phyloP scores from a whole-genome alignment of 2,329 filamentous ascomycete genomes.

The Boeremia lycopersici region DNA sequence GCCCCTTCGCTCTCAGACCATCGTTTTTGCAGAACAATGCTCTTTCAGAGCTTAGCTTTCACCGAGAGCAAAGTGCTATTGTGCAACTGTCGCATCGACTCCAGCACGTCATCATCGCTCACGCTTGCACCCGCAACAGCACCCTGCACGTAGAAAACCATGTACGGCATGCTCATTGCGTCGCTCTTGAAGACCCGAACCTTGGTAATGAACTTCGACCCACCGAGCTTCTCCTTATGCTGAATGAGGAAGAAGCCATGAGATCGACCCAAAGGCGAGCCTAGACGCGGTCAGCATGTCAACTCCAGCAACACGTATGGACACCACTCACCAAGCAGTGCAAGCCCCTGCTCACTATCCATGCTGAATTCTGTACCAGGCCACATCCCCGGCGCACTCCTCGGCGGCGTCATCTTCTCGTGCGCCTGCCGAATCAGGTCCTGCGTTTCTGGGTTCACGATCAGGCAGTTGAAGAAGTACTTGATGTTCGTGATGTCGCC shows the following conservation, averaged over 20 bases:
- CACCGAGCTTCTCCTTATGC: neutral
- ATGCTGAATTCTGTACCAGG: slow-evolving; percentile 26
- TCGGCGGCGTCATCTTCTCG: slow-evolving; percentile 5
- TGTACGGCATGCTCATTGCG: neutral
- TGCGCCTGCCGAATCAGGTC: slow-evolving; percentile 18
- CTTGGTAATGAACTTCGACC: neutral
- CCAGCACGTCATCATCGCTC: neutral
- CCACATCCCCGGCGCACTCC: slow-evolving; percentile 15
- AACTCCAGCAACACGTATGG: neutral
- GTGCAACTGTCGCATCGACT: neutral
- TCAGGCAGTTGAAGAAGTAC: slow-evolving; percentile 25
- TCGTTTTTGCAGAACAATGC: too few relatives aligned
- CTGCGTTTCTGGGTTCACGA: slow-evolving; percentile 21
- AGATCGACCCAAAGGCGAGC: neutral
- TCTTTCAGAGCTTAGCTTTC: neutral
- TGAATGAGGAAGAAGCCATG: neutral
- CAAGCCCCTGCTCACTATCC: slow-evolving; percentile 22
- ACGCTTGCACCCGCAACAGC: neutral
- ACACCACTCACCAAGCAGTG: slow-evolving; percentile 17
- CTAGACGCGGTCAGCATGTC: neutral
- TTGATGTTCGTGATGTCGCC: slow-evolving; percentile 19
- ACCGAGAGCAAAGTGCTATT: neutral
- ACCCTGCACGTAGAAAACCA: neutral
- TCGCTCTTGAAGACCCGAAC: neutral
- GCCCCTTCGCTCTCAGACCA: too few relatives aligned